Evolutionary conservation across 2,329 filamentous ascomycete species (phyloP).

Genomic region (Colletotrichum tamarilloi): DNA sequence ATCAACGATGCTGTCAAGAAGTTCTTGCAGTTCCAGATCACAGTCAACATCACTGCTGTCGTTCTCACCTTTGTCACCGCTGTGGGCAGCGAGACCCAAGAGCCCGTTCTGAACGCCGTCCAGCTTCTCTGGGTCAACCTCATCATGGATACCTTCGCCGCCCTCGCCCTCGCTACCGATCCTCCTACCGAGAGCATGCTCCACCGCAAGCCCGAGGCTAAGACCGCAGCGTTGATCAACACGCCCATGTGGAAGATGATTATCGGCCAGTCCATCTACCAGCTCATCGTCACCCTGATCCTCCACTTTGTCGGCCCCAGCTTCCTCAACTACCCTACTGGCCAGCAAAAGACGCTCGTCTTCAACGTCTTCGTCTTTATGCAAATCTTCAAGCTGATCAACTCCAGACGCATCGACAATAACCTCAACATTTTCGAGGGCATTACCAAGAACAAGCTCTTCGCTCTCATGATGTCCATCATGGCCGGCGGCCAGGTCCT

Average conservation of each 20-base stretch:
- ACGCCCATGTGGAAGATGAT: constrained; percentile 93
- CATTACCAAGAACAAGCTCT: constrained; percentile 75
- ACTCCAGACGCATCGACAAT: constrained; percentile 80
- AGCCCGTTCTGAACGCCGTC: constrained; percentile 80
- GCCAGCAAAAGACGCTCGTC: constrained; percentile 70
- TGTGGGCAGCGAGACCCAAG: constrained; percentile 70
- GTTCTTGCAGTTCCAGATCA: constrained; percentile 74
- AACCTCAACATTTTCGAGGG: constrained; percentile 81
- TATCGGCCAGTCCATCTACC: constrained; percentile 81
- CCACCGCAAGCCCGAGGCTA: constrained; percentile 79
- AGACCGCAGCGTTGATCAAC: constrained; percentile 78
- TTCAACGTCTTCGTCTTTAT: constrained; percentile 91
- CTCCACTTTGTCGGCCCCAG: constrained; percentile 70
- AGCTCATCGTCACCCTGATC: constrained; percentile 76
- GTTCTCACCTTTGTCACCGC: constrained; percentile 81
- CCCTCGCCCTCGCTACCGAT: constrained; percentile 80
- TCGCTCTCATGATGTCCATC: constrained; percentile 74
- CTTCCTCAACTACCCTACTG: constrained; percentile 63
- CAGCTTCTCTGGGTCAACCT: constrained; percentile 87
- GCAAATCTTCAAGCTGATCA: constrained; percentile 84
- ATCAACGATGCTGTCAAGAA: constrained; percentile 74
- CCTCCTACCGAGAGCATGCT: constrained; percentile 76
- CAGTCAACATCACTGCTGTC: constrained; percentile 85
- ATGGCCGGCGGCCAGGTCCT: constrained; percentile 79
- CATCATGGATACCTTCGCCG: constrained; percentile 88